phyloP scores from a whole-genome alignment of 805 yeast species.

The Candida ovalis region DNA sequence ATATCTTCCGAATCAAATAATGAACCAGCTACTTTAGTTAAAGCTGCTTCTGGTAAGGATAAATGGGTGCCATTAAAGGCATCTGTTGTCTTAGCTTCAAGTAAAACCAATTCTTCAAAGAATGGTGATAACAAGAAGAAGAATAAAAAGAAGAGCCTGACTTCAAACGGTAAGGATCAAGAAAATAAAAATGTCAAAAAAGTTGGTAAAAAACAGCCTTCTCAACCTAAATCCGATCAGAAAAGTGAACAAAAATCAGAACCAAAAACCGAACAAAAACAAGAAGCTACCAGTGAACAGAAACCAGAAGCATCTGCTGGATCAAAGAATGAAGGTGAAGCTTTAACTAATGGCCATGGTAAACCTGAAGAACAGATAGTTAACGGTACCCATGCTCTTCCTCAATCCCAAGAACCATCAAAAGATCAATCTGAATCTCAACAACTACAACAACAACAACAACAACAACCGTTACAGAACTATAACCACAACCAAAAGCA shows the following conservation, averaged over 20 bases:
- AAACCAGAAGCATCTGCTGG: conserved; percentile 1
- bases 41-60: conserved; percentile 44
- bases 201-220: background rate
- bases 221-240: conserved; percentile 1
- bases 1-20: conserved; percentile 22
- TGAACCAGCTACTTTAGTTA: conserved; percentile 16
- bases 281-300: background rate
- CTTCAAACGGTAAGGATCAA: conserved; percentile 6
- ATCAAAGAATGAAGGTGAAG: background rate
- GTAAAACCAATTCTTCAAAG: conserved; percentile 7
- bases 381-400: background rate
- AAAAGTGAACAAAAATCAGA: conserved; percentile 1
- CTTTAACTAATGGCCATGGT: background rate
- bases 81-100: conserved; percentile 39
- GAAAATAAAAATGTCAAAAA: conserved; percentile 4
- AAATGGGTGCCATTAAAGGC: conserved; percentile 75
- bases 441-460: conserved; percentile 1
- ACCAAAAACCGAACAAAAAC: background rate
- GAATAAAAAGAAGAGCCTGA: conserved; percentile 17
- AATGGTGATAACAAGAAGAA: conserved; percentile 19
- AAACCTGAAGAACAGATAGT: background rate
- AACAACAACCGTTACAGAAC: conserved; percentile 1
- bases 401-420: background rate
- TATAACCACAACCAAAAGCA: background rate
- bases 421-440: background rate